A percentile compares a stretch with the other conserved stretches of the same genome.
Conservation (phyloP, 768 basidiomycete species). For the Russula ochroleuca region DNA sequence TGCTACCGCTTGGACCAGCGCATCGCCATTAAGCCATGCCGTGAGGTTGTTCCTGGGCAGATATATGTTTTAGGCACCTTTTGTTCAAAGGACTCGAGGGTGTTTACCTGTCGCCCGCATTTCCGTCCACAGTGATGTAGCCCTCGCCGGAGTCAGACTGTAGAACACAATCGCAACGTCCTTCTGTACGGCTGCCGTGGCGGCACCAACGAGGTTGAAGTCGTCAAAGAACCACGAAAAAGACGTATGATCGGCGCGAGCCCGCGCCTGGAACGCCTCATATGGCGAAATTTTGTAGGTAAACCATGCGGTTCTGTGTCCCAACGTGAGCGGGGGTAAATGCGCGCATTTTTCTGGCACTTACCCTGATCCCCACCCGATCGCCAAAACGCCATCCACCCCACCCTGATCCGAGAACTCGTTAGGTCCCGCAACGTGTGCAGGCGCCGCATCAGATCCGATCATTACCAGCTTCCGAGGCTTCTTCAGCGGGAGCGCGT, state of each 20-base stretch:
- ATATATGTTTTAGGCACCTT: background rate
- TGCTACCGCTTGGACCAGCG: slow-evolving; percentile 53
- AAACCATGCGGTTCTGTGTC: slow-evolving; percentile 58
- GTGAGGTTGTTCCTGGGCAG: slow-evolving; percentile 36
- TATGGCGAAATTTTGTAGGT: slow-evolving; percentile 78
- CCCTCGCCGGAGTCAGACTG: slow-evolving; percentile 35
- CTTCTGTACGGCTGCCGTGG: slow-evolving; percentile 42
- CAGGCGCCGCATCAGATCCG: slow-evolving; percentile 52
- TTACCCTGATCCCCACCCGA: slow-evolving; percentile 87
- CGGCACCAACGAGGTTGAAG: slow-evolving; percentile 52
- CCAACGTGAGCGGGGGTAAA: slow-evolving; percentile 10
- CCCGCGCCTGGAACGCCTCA: slow-evolving; percentile 73
- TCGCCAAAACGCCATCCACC: slow-evolving; percentile 64
- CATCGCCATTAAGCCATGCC: slow-evolving; percentile 38
- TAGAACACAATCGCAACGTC: slow-evolving; percentile 50
- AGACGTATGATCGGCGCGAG: slow-evolving; percentile 59
- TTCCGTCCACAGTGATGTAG: slow-evolving; percentile 57
- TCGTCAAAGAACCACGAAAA: slow-evolving; percentile 69
- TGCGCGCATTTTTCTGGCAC: background rate
- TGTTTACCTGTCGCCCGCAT: slow-evolving; percentile 50
- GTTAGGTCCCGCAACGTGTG: slow-evolving; percentile 43
- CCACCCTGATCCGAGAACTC: slow-evolving; percentile 42
- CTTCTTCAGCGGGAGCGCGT: slow-evolving; percentile 54
- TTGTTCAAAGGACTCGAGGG: slow-evolving; percentile 11
- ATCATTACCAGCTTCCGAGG: slow-evolving; percentile 57